These are phyloP conservation scores for Apophysomyces variabilis DNA, from an alignment of 371 early-diverging fungal genomes.

Conservation along the genomic window DNA sequence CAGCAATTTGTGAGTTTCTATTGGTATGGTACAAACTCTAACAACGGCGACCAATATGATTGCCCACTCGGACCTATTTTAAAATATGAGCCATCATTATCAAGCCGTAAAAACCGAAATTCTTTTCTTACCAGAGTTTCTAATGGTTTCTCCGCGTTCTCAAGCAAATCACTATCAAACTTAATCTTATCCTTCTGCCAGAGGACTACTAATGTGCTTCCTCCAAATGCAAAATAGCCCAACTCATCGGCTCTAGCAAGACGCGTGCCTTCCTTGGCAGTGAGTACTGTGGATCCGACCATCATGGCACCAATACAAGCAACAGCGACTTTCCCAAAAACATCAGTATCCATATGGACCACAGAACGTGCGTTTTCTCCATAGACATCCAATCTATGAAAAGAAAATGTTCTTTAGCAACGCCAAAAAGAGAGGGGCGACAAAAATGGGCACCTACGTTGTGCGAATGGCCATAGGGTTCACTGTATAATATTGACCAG, in stretches of 20 bases:
- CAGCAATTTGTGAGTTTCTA: too few relatives aligned
- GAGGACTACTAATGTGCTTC: slow-evolving; percentile 76
- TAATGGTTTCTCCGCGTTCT: slow-evolving; percentile 33
- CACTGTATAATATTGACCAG: slow-evolving; percentile 85
- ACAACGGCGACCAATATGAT: slow-evolving; percentile 23
- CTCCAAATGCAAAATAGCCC: slow-evolving; percentile 85
- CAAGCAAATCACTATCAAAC: slow-evolving; percentile 33
- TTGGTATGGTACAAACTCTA: not conserved
- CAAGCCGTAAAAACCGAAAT: not conserved
- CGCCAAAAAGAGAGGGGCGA: not conserved
- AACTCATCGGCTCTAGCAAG: slow-evolving; percentile 78
- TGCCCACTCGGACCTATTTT: slow-evolving; percentile 20
- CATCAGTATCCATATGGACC: slow-evolving; percentile 66
- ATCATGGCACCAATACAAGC: slow-evolving; percentile 88
- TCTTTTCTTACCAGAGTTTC: slow-evolving; percentile 30
- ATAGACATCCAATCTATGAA: slow-evolving; percentile 71
- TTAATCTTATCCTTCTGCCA: slow-evolving; percentile 57
- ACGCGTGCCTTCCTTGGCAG: slow-evolving; percentile 56
- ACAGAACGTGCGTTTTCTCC: slow-evolving; percentile 83
- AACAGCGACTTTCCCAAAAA: slow-evolving; percentile 77
- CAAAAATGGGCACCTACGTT: slow-evolving; percentile 29
- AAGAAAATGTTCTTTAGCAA: not conserved
- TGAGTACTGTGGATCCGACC: slow-evolving; percentile 85
- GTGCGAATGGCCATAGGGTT: slow-evolving; percentile 89
- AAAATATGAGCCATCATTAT: not conserved